These are phyloP conservation scores for Penicillium digitatum DNA, from an alignment of 2,329 filamentous ascomycete species.

Conservation along the genomic window DNA sequence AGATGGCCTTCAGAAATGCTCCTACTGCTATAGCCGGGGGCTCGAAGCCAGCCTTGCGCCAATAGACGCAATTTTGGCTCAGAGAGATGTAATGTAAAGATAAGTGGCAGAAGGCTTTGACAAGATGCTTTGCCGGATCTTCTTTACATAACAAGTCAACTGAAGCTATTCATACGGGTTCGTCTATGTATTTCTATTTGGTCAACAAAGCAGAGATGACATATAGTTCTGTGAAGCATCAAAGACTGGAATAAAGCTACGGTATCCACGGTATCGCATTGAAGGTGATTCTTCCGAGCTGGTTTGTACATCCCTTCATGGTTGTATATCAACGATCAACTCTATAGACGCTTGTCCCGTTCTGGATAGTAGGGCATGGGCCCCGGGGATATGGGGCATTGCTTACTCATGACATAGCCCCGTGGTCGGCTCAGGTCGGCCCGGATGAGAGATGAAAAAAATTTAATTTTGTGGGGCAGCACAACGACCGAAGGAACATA, in stretches of 20 bases:
- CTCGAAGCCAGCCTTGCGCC: neutral
- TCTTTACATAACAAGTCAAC: neutral
- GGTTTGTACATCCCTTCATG: neutral
- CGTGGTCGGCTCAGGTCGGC: constrained; percentile 6
- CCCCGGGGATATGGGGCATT: neutral
- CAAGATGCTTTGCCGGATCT: neutral
- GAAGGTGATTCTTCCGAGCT: neutral
- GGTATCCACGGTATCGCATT: neutral
- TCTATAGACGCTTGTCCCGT: neutral
- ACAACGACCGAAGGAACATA: constrained; percentile 16
- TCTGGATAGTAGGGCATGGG: constrained; percentile 1
- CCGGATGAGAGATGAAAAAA: constrained; percentile 20
- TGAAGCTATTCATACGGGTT: neutral
- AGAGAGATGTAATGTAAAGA: neutral
- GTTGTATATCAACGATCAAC: neutral
- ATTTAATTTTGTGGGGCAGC: constrained; percentile 9
- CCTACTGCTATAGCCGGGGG: neutral
- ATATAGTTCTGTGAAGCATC: neutral
- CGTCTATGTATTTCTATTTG: neutral
- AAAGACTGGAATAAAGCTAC: constrained; percentile 3
- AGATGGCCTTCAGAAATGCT: neutral
- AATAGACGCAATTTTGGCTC: neutral
- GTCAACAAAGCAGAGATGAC: neutral
- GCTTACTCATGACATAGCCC: constrained; percentile 2
- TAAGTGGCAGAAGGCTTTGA: neutral